Evolutionary conservation across 2,329 filamentous ascomycete genomes (phyloP), one percentile per base, ranked within the genome.

Genomic region (Tolypocladium pustulatum): DNA sequence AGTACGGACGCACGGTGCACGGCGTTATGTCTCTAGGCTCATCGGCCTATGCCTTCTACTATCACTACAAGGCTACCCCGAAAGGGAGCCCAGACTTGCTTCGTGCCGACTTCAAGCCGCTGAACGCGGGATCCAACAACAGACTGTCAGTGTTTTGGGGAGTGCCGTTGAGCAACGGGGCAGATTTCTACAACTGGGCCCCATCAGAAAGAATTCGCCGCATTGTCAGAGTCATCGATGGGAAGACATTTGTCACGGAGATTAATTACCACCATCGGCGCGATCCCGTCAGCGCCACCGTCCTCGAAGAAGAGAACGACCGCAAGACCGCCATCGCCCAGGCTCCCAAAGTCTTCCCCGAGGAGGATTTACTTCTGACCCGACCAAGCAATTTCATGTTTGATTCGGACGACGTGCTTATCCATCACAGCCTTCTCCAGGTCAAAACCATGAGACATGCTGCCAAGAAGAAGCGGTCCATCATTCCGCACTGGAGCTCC

Each of bases 71-170:
- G 58, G 63, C 66, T 4, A 66, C 64, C 3, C 69, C 71, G 27
- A 69, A 70, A 40, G 65, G 64, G 4, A 69, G 64, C 60, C 60
- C 67, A 30, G 70, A 73, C 36, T 64, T 74, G 6, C 64, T 74
- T 1, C 68, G 68, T 34, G 72, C 71, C 12, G 67, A 69, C 61
- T 69, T 69, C 57, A 62, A 61, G 54, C 58, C 61, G 2, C 54
- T 66, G 30, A 55, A 58, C 36, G 49, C 62, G 20, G 61, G 59
- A 1, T 65, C 63, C 27, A 60, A 63, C 3, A 64, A 69, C 41
- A 67, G 65, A 36, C 64, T 73, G n/a, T 66, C 66, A 1, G 69
- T 73, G 6, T 73, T 65, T 59, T 74, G 72, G 72, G 72, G 72
- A 22, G 66, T 66, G 10, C 68, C 68, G 2, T 56, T 63, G 10